Evolutionary conservation across 495 filamentous ascomycete genomes (phyloP).

Genomic region (Chlorociboria aeruginascens): DNA sequence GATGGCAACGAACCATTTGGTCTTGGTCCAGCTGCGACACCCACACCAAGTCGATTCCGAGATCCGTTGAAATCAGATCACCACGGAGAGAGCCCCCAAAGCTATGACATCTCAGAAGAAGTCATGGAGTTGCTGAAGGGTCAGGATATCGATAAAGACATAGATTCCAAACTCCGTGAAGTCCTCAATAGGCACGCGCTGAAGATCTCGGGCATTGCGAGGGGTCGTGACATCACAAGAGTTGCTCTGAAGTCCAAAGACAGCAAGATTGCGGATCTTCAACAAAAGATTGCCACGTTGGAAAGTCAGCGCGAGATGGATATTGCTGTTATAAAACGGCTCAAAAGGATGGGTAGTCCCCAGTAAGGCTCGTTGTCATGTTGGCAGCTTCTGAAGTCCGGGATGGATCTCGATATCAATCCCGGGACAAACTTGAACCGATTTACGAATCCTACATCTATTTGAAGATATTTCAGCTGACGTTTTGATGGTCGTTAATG

Average conservation of each 20-base stretch:
- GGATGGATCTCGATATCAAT: no score
- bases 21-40: slow-evolving; percentile 29
- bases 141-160: slow-evolving; percentile 29
- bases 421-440: no score
- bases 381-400: no score
- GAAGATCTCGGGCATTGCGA: slow-evolving; percentile 41
- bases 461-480: no score
- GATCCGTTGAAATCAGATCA: slow-evolving; percentile 1
- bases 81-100: not conserved
- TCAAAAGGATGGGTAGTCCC: slow-evolving; percentile 1
- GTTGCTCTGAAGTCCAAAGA: slow-evolving; percentile 50
- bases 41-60: slow-evolving; percentile 36
- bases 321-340: slow-evolving; percentile 28
- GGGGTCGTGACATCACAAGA: slow-evolving; percentile 50
- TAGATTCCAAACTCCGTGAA: slow-evolving; percentile 29
- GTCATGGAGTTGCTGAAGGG: slow-evolving; percentile 38
- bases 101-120: slow-evolving; percentile 37
- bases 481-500: no score
- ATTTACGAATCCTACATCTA: no score
- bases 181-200: slow-evolving; percentile 45
- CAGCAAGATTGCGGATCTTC: slow-evolving; percentile 39
- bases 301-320: slow-evolving; percentile 41
- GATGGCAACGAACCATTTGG: slow-evolving; percentile 18
- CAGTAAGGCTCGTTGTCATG: no score
- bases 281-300: slow-evolving; percentile 31